Evolutionary conservation across 2,329 filamentous ascomycete genomes (phyloP).

Genomic region (Penicillium sclerotiorum): DNA sequence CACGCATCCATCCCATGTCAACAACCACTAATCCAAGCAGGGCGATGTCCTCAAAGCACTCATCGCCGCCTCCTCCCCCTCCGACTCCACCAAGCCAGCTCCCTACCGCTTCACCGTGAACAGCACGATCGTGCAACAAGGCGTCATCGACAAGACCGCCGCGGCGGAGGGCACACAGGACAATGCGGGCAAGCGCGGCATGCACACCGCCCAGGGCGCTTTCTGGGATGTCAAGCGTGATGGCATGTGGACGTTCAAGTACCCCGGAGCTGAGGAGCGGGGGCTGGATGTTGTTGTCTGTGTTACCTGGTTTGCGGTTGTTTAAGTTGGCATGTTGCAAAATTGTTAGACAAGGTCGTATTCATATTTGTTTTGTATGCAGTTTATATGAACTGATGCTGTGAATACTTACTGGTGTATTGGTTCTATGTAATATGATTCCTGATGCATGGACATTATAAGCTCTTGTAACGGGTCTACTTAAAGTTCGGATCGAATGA

Average conservation of each 20-base stretch:
- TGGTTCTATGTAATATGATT: too few relatives aligned
- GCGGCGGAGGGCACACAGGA: constrained; percentile 59
- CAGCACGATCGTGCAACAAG: constrained; percentile 96
- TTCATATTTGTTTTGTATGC: background rate
- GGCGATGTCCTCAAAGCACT: constrained; percentile 45
- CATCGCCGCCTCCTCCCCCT: constrained; percentile 44
- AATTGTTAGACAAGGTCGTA: background rate
- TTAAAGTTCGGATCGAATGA: too few relatives aligned
- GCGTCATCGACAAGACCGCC: constrained; percentile 56
- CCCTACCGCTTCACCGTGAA: constrained; percentile 96
- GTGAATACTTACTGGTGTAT: too few relatives aligned
- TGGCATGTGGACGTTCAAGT: constrained; percentile 57
- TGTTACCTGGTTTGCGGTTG: constrained; percentile 48
- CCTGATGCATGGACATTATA: too few relatives aligned
- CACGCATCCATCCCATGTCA: background rate
- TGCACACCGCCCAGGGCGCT: constrained; percentile 54
- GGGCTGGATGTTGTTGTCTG: constrained; percentile 54
- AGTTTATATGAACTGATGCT: too few relatives aligned
- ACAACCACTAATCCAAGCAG: constrained; percentile 24
- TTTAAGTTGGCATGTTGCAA: background rate
- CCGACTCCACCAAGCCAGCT: constrained; percentile 41
- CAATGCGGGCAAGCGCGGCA: constrained; percentile 77
- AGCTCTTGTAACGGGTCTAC: too few relatives aligned
- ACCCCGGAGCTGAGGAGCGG: constrained; percentile 49
- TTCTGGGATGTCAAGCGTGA: constrained; percentile 57